Conservation (phyloP, 768 basidiomycete species). For the Pleurotus ostreatus region DNA sequence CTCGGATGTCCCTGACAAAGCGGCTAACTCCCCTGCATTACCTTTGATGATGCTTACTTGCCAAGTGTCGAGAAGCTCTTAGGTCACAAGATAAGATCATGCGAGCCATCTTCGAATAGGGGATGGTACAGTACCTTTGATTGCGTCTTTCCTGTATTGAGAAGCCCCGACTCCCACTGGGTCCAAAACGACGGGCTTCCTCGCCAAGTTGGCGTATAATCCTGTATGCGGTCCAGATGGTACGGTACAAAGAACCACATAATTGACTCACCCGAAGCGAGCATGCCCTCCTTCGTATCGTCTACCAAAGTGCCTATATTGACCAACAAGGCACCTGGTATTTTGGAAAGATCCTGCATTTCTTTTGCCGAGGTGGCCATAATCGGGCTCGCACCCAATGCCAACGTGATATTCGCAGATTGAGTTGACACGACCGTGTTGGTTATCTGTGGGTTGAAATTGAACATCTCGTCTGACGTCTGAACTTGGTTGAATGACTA, state of each 20-base stretch:
- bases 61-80: conserved; percentile 71
- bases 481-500: conserved; percentile 16
- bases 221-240: conserved; percentile 24
- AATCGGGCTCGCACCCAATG: conserved; percentile 86
- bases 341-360: conserved; percentile 70
- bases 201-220: conserved; percentile 56
- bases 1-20: conserved; percentile 72
- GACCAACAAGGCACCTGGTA: conserved; percentile 68
- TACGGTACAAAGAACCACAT: background rate
- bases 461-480: background rate
- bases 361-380: conserved; percentile 87
- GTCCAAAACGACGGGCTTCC: conserved; percentile 82
- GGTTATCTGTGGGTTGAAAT: conserved; percentile 58
- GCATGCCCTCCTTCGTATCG: conserved; percentile 66
- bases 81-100: background rate
- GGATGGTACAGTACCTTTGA: conserved; percentile 40
- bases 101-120: too few relatives aligned
- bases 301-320: conserved; percentile 79
- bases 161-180: conserved; percentile 92
- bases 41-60: conserved; percentile 93
- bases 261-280: conserved; percentile 51
- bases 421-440: conserved; percentile 87
- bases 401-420: conserved; percentile 86
- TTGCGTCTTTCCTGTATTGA: conserved; percentile 56
- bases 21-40: conserved; percentile 85